These are phyloP conservation scores for Clohesyomyces aquaticus DNA, from an alignment of 495 filamentous ascomycete species.

Conservation along the genomic window DNA sequence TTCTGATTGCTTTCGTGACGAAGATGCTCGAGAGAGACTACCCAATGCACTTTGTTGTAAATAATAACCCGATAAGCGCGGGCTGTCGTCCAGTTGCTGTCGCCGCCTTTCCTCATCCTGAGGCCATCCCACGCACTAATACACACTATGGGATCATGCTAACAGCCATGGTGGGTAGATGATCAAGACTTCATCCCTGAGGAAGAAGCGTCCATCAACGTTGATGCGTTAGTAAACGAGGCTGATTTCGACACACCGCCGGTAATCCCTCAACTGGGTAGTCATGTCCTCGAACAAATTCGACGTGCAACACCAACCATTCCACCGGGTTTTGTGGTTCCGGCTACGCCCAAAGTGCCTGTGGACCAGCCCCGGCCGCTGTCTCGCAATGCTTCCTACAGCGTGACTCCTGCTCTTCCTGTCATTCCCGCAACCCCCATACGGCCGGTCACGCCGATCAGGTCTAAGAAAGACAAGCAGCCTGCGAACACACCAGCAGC, in stretches of 20 bases:
- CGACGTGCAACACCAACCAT: slow-evolving; percentile 61
- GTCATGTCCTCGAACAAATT: slow-evolving; percentile 46
- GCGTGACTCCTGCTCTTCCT: slow-evolving; percentile 33
- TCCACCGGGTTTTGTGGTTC: slow-evolving; percentile 68
- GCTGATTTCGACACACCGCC: slow-evolving; percentile 37
- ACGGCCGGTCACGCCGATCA: slow-evolving; percentile 21
- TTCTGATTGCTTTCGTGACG: slow-evolving; percentile 36
- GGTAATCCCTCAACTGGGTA: slow-evolving; percentile 50
- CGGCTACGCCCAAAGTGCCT: slow-evolving; percentile 49
- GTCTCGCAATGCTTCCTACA: slow-evolving; percentile 22
- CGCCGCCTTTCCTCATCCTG: not conserved
- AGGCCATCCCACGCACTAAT: slow-evolving; percentile 12
- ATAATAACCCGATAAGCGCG: slow-evolving; percentile 19
- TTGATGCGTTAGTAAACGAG: slow-evolving; percentile 63
- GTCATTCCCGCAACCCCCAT: slow-evolving; percentile 33
- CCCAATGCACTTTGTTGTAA: slow-evolving; percentile 26
- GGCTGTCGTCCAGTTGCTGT: not conserved
- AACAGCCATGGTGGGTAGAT: slow-evolving; percentile 41
- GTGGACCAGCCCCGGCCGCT: slow-evolving; percentile 18
- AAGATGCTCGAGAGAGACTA: slow-evolving; percentile 34
- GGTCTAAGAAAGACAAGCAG: slow-evolving; percentile 13
- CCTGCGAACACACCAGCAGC: not conserved
- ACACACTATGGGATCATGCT: slow-evolving; percentile 32
- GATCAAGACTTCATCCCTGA: slow-evolving; percentile 59
- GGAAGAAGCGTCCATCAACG: slow-evolving; percentile 57